Percentiles rank a stretch among this genome's conserved stretches.
phyloP scores from a whole-genome alignment of 2,329 filamentous ascomycete species.

The Pestalotiopsis sp. region DNA sequence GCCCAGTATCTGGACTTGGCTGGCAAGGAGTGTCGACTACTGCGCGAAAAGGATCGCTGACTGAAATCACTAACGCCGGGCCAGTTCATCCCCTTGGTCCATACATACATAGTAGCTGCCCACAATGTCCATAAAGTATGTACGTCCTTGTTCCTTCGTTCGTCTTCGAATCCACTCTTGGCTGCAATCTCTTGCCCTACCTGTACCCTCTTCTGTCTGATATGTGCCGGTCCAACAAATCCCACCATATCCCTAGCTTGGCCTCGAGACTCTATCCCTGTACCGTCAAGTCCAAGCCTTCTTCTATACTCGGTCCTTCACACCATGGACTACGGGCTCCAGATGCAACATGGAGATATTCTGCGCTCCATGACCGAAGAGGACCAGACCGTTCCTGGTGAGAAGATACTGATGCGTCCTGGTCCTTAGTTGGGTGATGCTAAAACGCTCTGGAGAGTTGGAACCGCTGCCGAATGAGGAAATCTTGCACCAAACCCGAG shows the following conservation, averaged over 20 bases:
- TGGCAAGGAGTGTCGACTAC: background rate
- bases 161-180: slow-evolving; percentile 17
- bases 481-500: slow-evolving; percentile 76
- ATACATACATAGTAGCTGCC: slow-evolving; percentile 18
- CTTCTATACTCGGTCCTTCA: background rate
- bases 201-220: slow-evolving; percentile 13
- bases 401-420: slow-evolving; percentile 53
- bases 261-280: slow-evolving; percentile 4
- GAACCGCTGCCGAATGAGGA: slow-evolving; percentile 83
- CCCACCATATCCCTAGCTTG: background rate
- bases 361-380: slow-evolving; percentile 38
- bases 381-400: slow-evolving; percentile 29
- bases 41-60: background rate
- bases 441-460: slow-evolving; percentile 71
- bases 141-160: slow-evolving; percentile 26
- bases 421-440: slow-evolving; percentile 78
- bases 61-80: background rate
- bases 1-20: background rate
- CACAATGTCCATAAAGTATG: slow-evolving; percentile 43
- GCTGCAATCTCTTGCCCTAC: slow-evolving; percentile 12
- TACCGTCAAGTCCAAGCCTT: background rate
- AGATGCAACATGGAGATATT: slow-evolving; percentile 44
- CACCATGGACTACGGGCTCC: slow-evolving; percentile 37
- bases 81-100: slow-evolving; percentile 25
- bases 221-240: slow-evolving; percentile 19